Evolutionary conservation across 768 basidiomycete genomes (phyloP).

Genomic region (Russula sp.): DNA sequence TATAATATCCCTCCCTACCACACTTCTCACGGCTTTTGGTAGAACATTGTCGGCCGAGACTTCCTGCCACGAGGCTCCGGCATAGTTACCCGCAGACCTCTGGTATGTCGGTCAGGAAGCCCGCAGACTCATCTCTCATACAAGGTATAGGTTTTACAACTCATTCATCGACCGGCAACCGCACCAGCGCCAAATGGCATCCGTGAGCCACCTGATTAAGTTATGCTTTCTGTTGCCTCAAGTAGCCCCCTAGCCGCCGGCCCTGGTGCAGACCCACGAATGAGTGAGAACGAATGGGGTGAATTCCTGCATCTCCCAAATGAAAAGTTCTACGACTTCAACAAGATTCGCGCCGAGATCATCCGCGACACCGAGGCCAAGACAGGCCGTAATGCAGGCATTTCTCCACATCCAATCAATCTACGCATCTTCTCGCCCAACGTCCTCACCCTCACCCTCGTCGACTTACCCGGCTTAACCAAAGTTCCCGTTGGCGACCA

Average conservation of each 20-base stretch:
- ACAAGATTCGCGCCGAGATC: slow-evolving; percentile 95
- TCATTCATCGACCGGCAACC: slow-evolving; percentile 76
- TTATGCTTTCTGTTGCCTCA: neutral
- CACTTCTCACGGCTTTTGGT: slow-evolving; percentile 2
- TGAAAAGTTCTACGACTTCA: slow-evolving; percentile 97
- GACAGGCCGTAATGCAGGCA: slow-evolving; percentile 97
- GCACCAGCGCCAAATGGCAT: slow-evolving; percentile 39
- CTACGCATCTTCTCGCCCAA: slow-evolving; percentile 96
- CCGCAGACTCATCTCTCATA: slow-evolving; percentile 4
- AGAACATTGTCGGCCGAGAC: slow-evolving; percentile 98
- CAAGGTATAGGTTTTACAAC: slow-evolving; percentile 73
- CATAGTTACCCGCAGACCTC: slow-evolving; percentile 94
- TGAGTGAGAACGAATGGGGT: slow-evolving; percentile 96
- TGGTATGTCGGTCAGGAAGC: slow-evolving; percentile 47
- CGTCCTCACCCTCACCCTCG: slow-evolving; percentile 93
- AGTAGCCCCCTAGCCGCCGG: slow-evolving; percentile 26
- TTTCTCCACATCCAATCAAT: slow-evolving; percentile 96
- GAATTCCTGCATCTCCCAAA: slow-evolving; percentile 96
- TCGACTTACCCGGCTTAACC: slow-evolving; percentile 94
- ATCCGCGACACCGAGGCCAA: slow-evolving; percentile 96
- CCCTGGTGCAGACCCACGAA: slow-evolving; percentile 58
- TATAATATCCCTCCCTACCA: neutral
- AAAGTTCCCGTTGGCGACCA: slow-evolving; percentile 96
- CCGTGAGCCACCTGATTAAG: slow-evolving; percentile 26
- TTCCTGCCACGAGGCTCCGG: slow-evolving; percentile 98